Evolutionary conservation across 441 rosid species (phyloP), one percentile per base, ranked within the genome.

Genomic region (Eruca vesicaria): DNA sequence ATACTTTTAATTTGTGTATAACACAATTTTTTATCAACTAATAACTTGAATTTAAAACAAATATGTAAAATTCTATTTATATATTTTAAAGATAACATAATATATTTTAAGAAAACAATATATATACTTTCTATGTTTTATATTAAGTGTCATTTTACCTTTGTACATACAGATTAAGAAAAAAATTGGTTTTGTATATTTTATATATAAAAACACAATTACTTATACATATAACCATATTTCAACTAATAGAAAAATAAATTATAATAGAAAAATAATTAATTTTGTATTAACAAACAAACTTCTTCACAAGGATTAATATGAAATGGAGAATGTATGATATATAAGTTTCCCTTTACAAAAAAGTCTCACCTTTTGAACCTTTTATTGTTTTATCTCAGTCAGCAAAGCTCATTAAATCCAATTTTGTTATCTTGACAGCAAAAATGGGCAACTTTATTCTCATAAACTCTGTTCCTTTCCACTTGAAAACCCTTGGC

Each of bases 401-500:
- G 7, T 63, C 45, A 38, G 12, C 75, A 68, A 33, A n/a, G 9
- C 26, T 61, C 78, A 69, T 21, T 57, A 70, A 76, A 64, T 55
- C 60, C 60, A 63, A 10, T 16, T 70, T 69, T 31, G 36, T 29
- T 14, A 20, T 52, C 59, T 55, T 60, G 26, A 0, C 12, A 35
- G 36, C 4, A 15, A 69, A 69, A 56, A 69, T n/a, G 63, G 26
- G 45, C 55, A 57, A 64, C 72, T 64, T 69, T 36, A 62, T 41
- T 71, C 75, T 60, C 79, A 81, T 15, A 48, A 80, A 79, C 66
- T 67, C 79, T 84, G 83, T 63, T 78, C 83, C 11, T 66, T 79
- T 15, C 43, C 76, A 45, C 84, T 79, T 74, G 78, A 78, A 73
- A 78, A 78, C 6, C 81, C 78, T 55, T 78, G 81, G 81, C 81